A percentile compares a stretch with the other conserved stretches of the same genome.
These are phyloP conservation scores for Patellifolia procumbens DNA, from an alignment of 179 eudicot genomes.

Conservation along the genomic window DNA sequence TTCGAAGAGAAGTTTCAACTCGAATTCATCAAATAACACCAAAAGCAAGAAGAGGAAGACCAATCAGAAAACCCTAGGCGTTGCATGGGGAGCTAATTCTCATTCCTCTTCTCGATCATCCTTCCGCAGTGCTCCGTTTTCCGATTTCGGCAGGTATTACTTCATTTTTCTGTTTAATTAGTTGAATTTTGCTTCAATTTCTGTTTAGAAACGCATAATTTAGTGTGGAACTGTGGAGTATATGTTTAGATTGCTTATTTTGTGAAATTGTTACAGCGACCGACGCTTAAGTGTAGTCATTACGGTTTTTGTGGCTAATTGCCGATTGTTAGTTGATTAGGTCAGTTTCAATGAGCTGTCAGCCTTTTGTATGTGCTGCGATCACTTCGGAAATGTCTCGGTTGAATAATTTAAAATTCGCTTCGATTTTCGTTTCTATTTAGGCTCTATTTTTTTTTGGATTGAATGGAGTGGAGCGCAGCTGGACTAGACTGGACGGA, in stretches of 20 bases:
- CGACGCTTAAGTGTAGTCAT: background rate
- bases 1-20: constrained; percentile 55
- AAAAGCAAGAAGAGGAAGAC: constrained; percentile 43
- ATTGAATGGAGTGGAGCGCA: no score
- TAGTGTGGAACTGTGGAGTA: background rate
- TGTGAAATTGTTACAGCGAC: background rate
- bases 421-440: background rate
- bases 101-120: constrained; percentile 70
- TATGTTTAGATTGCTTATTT: background rate
- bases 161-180: background rate
- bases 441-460: no score
- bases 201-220: background rate
- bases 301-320: background rate
- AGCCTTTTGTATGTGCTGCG: no score
- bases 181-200: background rate
- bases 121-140: constrained; percentile 68
- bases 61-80: constrained; percentile 89
- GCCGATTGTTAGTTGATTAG: background rate
- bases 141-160: constrained; percentile 79
- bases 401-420: background rate
- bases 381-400: no score
- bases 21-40: constrained; percentile 40
- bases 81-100: constrained; percentile 85
- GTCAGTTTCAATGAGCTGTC: no score
- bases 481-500: no score